Evolutionary conservation across 805 yeast genomes (phyloP).

Genomic region (Lipomyces chichibuensis): DNA sequence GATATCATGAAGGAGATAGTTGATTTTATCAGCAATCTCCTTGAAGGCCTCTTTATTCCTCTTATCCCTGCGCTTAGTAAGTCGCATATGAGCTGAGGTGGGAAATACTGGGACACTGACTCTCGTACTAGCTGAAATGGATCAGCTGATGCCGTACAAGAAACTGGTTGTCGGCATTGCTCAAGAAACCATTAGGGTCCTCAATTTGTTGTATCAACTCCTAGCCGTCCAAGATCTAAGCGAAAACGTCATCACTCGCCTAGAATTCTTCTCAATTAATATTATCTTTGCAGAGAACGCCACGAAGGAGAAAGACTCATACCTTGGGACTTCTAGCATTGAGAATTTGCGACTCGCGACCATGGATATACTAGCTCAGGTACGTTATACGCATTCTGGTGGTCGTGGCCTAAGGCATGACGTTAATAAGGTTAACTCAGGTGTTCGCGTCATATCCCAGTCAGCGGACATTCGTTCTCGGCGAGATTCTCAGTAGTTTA

Average conservation of each 20-base stretch:
- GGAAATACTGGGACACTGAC: background rate
- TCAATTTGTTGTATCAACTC: slow-evolving; percentile 14
- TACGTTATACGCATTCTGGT: slow-evolving; percentile 1
- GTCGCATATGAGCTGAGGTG: background rate
- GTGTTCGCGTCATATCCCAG: slow-evolving; percentile 43
- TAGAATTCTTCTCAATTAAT: slow-evolving; percentile 57
- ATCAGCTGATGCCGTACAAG: slow-evolving; percentile 5
- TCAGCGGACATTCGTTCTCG: slow-evolving; percentile 64
- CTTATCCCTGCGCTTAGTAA: slow-evolving; percentile 22
- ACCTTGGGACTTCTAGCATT: slow-evolving; percentile 37
- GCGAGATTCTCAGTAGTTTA: slow-evolving; percentile 59
- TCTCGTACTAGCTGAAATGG: slow-evolving; percentile 10
- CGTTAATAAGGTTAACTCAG: slow-evolving; percentile 7
- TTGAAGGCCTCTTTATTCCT: slow-evolving; percentile 22
- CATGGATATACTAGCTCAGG: slow-evolving; percentile 36
- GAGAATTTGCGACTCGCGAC: slow-evolving; percentile 42
- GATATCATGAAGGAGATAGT: slow-evolving; percentile 28
- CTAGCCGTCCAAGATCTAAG: slow-evolving; percentile 41
- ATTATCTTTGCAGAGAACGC: slow-evolving; percentile 49
- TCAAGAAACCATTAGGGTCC: slow-evolving; percentile 24
- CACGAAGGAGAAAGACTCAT: slow-evolving; percentile 38
- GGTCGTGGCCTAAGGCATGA: background rate
- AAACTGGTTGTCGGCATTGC: slow-evolving; percentile 19
- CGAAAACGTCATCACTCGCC: slow-evolving; percentile 58
- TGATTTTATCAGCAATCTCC: slow-evolving; percentile 16